A percentile compares a stretch with the other conserved stretches of the same genome.
phyloP scores from a whole-genome alignment of 495 filamentous ascomycete genomes.

The Lentithecium fluviatile region DNA sequence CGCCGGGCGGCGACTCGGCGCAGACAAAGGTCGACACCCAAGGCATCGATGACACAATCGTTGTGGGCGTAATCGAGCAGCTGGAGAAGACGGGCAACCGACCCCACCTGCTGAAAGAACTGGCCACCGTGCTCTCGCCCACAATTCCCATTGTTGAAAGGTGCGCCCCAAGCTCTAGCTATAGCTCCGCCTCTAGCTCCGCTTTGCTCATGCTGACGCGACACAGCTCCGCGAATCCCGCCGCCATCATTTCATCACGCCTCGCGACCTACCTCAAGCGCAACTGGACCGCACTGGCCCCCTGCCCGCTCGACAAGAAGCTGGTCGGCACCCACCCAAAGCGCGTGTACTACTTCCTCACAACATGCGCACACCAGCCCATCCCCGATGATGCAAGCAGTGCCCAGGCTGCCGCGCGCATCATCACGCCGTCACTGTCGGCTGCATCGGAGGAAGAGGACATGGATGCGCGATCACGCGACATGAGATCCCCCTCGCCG shows the following conservation, averaged over 20 bases:
- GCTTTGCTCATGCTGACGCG: slow-evolving; percentile 30
- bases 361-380: slow-evolving; percentile 76
- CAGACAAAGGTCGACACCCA: slow-evolving; percentile 73
- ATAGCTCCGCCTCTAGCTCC: background rate
- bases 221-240: slow-evolving; percentile 86
- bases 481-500: slow-evolving; percentile 79
- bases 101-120: slow-evolving; percentile 91
- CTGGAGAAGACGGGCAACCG: slow-evolving; percentile 89
- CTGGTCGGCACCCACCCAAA: slow-evolving; percentile 88
- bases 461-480: slow-evolving; percentile 66
- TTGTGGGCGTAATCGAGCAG: slow-evolving; percentile 86
- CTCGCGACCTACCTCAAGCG: slow-evolving; percentile 86
- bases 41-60: slow-evolving; percentile 91
- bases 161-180: slow-evolving; percentile 56
- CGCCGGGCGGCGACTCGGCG: slow-evolving; percentile 59
- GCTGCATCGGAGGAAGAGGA: slow-evolving; percentile 69
- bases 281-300: slow-evolving; percentile 73
- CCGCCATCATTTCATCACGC: slow-evolving; percentile 90
- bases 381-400: slow-evolving; percentile 61
- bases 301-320: slow-evolving; percentile 89
- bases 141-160: slow-evolving; percentile 83
- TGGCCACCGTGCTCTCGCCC: slow-evolving; percentile 74
- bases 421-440: slow-evolving; percentile 83
- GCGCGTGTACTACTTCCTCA: slow-evolving; percentile 94
- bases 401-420: slow-evolving; percentile 51